Evolutionary conservation across 2,329 filamentous ascomycete genomes (phyloP), one percentile per base, ranked within the genome.

Genomic region (Fusarium papillatum): DNA sequence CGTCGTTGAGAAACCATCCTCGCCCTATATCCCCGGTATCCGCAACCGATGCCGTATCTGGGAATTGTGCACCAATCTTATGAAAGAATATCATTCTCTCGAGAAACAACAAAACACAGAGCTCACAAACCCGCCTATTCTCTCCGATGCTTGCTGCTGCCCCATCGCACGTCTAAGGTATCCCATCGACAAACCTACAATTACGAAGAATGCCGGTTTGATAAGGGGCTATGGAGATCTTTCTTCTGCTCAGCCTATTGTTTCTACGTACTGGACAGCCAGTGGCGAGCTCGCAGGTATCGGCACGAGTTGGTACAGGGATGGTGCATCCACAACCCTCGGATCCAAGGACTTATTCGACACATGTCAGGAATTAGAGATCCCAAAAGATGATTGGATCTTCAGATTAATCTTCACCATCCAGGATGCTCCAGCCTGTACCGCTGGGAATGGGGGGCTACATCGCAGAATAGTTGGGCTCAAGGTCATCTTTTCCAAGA

Each of bases 331-430:
- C 22, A 50, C 22, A 10, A 26, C 34, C 7, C 11, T 50, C n/a
- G 43, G 43, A 14, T 39, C 46, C 24, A 22, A 22, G 17, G 39
- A 53, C 19, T 29, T 53, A 1, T 61, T 43, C 39, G 24, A 43
- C 38, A 7, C 11, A 7, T 60, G 34, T 11, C 7, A 24, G 5
- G 62, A 53, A 8, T 26, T 67, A 8, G 24, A 57, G n/a, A n/a
- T 71, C 9, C 64, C 50, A 7, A 24, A 61, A 3, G 19, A 55
- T 16, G 69, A 68, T 11, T 71, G 69, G 69, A 24, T 67, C 16
- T 38, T 43, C 10, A 65, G 48, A 2, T 24, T 71, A 6, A n/a
- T 68, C 19, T 22, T 64, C 7, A 71, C 69, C 14, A 71, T 50
- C 24, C 36, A 36, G 2, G 31, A 46, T n/a, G 17, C 22, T 41